A percentile compares a stretch with the other conserved stretches of the same genome.
phyloP scores from a whole-genome alignment of 1,284 basidiomycete species.

The Papiliotrema fonsecae region DNA sequence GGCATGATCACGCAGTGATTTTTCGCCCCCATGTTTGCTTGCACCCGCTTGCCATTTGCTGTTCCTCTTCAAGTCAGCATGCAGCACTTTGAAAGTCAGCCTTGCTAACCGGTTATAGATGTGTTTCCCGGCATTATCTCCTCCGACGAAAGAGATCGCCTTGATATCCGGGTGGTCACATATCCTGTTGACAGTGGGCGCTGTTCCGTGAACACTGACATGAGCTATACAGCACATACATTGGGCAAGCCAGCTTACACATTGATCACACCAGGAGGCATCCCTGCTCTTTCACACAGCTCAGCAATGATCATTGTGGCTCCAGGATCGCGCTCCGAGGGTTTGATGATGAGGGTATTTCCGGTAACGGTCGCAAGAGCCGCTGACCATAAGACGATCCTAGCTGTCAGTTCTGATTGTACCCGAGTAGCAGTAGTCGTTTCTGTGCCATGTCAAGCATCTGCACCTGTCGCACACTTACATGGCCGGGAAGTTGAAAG shows the following conservation, averaged over 20 bases:
- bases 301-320: conserved; percentile 97
- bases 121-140: conserved; percentile 86
- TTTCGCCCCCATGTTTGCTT: conserved; percentile 93
- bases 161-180: conserved; percentile 88
- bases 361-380: conserved; percentile 57
- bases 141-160: conserved; percentile 97
- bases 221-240: conserved; percentile 35
- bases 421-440: no score
- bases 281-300: conserved; percentile 70
- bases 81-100: conserved; percentile 1
- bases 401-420: conserved; percentile 49
- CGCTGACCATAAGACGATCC: conserved; percentile 97
- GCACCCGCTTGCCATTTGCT: conserved; percentile 72
- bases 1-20: conserved; percentile 95
- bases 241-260: conserved; percentile 45
- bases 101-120: conserved; percentile 73
- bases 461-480: conserved; percentile 48
- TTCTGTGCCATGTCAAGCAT: conserved; percentile 7
- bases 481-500: conserved; percentile 87
- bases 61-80: conserved; percentile 18
- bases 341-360: conserved; percentile 91
- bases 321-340: conserved; percentile 92
- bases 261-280: conserved; percentile 71
- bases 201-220: conserved; percentile 71
- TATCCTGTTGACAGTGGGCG: conserved; percentile 86